A percentile compares a stretch with the other conserved stretches of the same genome.
phyloP scores from a whole-genome alignment of 202 grass and related monocot genomes.

The Schoenoplectus triqueter region DNA sequence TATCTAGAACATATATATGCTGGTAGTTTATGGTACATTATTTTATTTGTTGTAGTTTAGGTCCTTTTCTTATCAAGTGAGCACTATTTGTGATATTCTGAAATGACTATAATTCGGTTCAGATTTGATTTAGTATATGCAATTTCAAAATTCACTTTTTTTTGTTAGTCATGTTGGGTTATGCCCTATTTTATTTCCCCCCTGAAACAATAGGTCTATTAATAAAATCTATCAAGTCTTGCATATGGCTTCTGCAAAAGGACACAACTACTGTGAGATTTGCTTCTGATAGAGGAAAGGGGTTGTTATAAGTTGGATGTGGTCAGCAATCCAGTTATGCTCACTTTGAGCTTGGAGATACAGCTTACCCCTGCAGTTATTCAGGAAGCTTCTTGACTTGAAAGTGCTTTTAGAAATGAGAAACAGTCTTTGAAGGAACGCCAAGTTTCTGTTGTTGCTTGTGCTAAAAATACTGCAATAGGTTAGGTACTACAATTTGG shows the following conservation, averaged over 20 bases:
- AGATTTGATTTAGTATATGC: background rate
- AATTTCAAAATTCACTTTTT: background rate
- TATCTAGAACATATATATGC: background rate
- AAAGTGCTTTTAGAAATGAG: background rate
- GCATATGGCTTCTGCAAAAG: too few relatives aligned
- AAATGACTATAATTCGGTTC: background rate
- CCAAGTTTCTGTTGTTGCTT: too few relatives aligned
- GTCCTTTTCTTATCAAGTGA: background rate
- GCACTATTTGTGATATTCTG: background rate
- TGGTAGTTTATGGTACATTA: background rate
- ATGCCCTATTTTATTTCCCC: background rate
- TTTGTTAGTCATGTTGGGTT: background rate
- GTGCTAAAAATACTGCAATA: too few relatives aligned
- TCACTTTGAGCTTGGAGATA: background rate
- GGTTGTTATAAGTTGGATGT: background rate
- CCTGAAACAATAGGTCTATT: background rate
- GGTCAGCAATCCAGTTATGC: background rate
- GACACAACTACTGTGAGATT: too few relatives aligned
- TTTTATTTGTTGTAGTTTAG: background rate
- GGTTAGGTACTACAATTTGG: background rate
- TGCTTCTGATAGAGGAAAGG: background rate
- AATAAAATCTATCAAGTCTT: too few relatives aligned
- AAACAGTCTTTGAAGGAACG: background rate
- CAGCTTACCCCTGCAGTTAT: background rate
- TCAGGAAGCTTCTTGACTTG: background rate